Base-by-base conservation (phyloP, 768 basidiomycete genomes). In the Phallus indusiatus region DNA sequence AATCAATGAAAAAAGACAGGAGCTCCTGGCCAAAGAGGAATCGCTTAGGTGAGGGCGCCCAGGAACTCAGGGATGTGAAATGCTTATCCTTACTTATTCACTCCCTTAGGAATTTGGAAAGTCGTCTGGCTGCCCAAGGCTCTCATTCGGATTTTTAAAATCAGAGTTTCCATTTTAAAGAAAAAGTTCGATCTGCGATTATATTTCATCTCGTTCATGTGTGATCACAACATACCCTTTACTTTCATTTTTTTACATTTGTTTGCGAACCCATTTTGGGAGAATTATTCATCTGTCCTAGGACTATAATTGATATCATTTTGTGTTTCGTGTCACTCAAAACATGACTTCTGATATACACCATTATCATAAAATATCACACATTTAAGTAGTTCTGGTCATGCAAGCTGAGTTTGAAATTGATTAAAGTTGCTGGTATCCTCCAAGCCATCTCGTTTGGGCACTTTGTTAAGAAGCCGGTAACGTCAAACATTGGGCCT, bases 1-100 rank as follows among this genome's bases (percentile, higher is more conserved):
- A 78, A 92, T 99, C 73, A 91, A 90, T 70, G 90, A 98, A 78
- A 94, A 95, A 77, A 80, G 94, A 68, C 95, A 98, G 71, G 95
- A 98, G 69, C 75, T 98, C 62, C 75, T 96, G 67, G 96, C 95
- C 46, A 96, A 95, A 72, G 95, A 96, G 71, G 94, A 96, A 72
- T 89, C 90, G 48, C 87, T 92, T 67, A 82, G 88, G 88, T 89
- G 61, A 55, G 80, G 61, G 9, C 37, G 6, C 1, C 37, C 33
- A 33, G 12, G 12, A n/a, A n/a, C 46, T 33, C 5, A 17, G 18
- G 9, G 24, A 22, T 21, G 21, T 24, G 18, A 35, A 21, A 22
- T 42, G 3, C 2, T 54, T 11, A 54, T 53, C n/a, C n/a, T n/a
- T n/a, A 49, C 36, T 62, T 20, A 53, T 14, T 5, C 21, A 33